Percentiles rank a stretch among this genome's conserved stretches.
phyloP scores from a whole-genome alignment of 1,284 basidiomycete genomes.

The Hemileia vastatrix region DNA sequence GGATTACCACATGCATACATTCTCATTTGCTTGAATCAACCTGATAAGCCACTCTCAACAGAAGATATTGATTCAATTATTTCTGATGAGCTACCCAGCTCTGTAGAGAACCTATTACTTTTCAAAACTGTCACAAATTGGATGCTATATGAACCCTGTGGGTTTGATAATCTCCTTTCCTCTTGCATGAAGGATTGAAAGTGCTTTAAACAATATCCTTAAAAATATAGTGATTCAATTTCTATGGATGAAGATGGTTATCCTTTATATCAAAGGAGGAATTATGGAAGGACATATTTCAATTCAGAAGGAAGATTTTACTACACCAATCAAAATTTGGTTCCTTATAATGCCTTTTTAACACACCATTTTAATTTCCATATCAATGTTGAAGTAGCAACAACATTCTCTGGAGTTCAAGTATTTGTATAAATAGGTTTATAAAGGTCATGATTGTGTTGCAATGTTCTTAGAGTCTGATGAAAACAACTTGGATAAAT shows the following conservation, averaged over 20 bases:
- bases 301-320: neutral
- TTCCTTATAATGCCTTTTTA: slow-evolving; percentile 46
- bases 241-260: slow-evolving; percentile 46
- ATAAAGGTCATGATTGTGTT: slow-evolving; percentile 49
- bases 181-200: slow-evolving; percentile 48
- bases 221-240: slow-evolving; percentile 45
- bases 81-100: neutral
- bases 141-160: slow-evolving; percentile 4
- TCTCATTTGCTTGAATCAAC: slow-evolving; percentile 29
- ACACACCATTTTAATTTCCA: slow-evolving; percentile 47
- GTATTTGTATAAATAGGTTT: slow-evolving; percentile 50
- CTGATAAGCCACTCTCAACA: neutral
- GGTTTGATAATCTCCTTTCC: too few relatives aligned
- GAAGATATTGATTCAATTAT: neutral
- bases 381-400: slow-evolving; percentile 49
- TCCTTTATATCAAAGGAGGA: slow-evolving; percentile 32
- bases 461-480: neutral
- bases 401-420: slow-evolving; percentile 45
- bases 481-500: slow-evolving; percentile 24
- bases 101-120: neutral
- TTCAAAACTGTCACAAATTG: neutral
- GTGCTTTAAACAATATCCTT: slow-evolving; percentile 49
- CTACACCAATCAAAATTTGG: slow-evolving; percentile 34
- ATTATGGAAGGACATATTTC: neutral
- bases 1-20: slow-evolving; percentile 47